Evolutionary conservation across 2,329 filamentous ascomycete species (phyloP).

Genomic region (Dothideomycetes sp.): DNA sequence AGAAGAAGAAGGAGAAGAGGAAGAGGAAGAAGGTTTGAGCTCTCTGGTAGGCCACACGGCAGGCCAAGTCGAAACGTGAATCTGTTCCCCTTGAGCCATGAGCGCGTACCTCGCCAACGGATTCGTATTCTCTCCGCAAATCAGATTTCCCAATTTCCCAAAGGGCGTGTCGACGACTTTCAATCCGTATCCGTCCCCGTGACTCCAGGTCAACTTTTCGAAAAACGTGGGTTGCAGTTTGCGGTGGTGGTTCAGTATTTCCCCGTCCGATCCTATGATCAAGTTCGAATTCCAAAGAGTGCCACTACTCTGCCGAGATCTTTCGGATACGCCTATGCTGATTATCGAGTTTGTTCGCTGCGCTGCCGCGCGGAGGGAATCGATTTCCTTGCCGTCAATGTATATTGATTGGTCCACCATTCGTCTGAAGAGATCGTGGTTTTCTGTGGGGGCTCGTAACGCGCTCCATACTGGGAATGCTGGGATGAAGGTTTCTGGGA

Average conservation of each 20-base stretch:
- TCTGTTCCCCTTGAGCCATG: slow-evolving; percentile 47
- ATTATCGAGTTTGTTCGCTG: slow-evolving; percentile 32
- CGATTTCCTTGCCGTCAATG: slow-evolving; percentile 39
- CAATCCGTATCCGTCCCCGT: slow-evolving; percentile 44
- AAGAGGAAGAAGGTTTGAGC: background rate
- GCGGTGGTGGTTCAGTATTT: slow-evolving; percentile 43
- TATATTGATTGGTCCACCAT: slow-evolving; percentile 39
- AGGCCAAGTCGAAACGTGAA: slow-evolving; percentile 49
- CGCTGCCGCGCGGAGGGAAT: slow-evolving; percentile 32
- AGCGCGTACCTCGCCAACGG: slow-evolving; percentile 44
- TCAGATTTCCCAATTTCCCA: slow-evolving; percentile 42
- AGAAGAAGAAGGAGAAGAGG: too few species aligned
- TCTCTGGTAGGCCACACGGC: slow-evolving; percentile 43
- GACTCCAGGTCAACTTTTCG: slow-evolving; percentile 47
- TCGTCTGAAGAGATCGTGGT: slow-evolving; percentile 41
- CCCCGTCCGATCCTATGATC: slow-evolving; percentile 36
- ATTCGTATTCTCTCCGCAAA: slow-evolving; percentile 52
- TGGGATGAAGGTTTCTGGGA: slow-evolving; percentile 46
- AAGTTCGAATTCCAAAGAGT: slow-evolving; percentile 46
- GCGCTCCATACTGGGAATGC: slow-evolving; percentile 47
- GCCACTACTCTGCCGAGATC: slow-evolving; percentile 33
- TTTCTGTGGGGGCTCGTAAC: slow-evolving; percentile 37
- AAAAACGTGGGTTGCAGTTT: slow-evolving; percentile 50
- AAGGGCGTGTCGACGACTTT: slow-evolving; percentile 36
- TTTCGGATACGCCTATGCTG: slow-evolving; percentile 45